phyloP scores from a whole-genome alignment of 305 asterid genomes.

The Solanum hybrid region DNA sequence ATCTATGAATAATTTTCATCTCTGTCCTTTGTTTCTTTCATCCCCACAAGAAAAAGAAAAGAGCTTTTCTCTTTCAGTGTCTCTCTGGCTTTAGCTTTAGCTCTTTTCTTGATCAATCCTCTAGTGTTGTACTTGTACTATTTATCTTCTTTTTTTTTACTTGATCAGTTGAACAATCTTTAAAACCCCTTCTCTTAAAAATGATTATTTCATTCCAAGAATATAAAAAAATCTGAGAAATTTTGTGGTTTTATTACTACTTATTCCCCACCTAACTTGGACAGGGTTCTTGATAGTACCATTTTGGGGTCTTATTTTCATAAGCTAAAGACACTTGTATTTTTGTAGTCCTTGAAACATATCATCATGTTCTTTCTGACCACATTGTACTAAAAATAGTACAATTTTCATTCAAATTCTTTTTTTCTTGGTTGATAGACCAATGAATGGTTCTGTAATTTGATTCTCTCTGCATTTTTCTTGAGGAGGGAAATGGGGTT shows the following conservation, averaged over 20 bases:
- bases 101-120: neutral
- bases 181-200: neutral
- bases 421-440: neutral
- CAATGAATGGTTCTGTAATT: conserved; percentile 16
- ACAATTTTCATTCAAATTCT: neutral
- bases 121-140: neutral
- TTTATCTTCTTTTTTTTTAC: neutral
- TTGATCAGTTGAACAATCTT: conserved; percentile 6
- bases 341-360: neutral
- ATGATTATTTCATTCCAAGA: neutral
- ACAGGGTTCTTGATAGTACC: neutral
- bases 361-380: neutral
- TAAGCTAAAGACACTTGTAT: neutral
- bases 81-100: neutral
- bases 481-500: conserved; percentile 38
- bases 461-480: conserved; percentile 16
- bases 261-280: neutral
- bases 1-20: neutral
- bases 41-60: conserved; percentile 11
- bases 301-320: neutral
- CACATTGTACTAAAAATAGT: neutral
- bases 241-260: neutral
- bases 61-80: conserved; percentile 1
- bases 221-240: neutral
- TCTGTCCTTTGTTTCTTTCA: neutral